Percentiles rank a stretch among this genome's conserved stretches.
phyloP scores from a whole-genome alignment of 345 rosid genomes.

The Salix exigua region DNA sequence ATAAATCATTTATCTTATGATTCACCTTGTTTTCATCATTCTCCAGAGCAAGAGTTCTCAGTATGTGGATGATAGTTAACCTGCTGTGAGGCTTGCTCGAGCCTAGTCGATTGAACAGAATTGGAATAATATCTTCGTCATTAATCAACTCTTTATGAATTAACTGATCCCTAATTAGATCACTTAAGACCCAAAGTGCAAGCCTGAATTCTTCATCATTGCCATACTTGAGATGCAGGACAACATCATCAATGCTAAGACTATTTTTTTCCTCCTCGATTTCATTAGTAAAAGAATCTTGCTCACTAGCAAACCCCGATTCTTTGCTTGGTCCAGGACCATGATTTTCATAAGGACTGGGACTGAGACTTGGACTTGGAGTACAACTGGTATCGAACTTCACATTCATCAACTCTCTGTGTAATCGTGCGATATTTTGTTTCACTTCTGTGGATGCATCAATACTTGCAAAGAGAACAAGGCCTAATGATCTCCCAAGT shows the following conservation, averaged over 20 bases:
- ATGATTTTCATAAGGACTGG: slow-evolving; percentile 22
- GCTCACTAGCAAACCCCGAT: slow-evolving; percentile 33
- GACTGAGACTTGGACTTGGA: slow-evolving; percentile 28
- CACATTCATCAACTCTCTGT: slow-evolving; percentile 53
- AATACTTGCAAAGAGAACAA: slow-evolving; percentile 50
- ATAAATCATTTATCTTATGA: neutral
- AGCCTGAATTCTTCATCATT: slow-evolving; percentile 41
- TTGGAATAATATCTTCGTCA: slow-evolving; percentile 39
- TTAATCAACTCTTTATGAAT: slow-evolving; percentile 43
- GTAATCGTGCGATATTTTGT: slow-evolving; percentile 38
- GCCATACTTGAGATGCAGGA: slow-evolving; percentile 53
- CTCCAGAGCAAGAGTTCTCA: slow-evolving; percentile 42
- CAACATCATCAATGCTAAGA: slow-evolving; percentile 44
- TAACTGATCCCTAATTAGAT: slow-evolving; percentile 25
- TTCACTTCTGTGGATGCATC: slow-evolving; percentile 40
- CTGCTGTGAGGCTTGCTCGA: slow-evolving; percentile 37
- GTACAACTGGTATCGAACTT: slow-evolving; percentile 25
- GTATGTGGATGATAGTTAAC: slow-evolving; percentile 34
- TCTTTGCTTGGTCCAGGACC: slow-evolving; percentile 26
- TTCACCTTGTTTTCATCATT: slow-evolving; percentile 46
- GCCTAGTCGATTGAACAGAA: slow-evolving; percentile 43
- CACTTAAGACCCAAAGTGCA: slow-evolving; percentile 35
- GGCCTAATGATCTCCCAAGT: slow-evolving; percentile 69
- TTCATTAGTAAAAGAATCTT: slow-evolving; percentile 33
- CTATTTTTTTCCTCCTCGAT: slow-evolving; percentile 32